Percentiles rank a stretch among this genome's conserved stretches.
Evolutionary conservation across 192 early-diverging fungal genomes (phyloP).

Genomic region (Entomortierella lignicola): DNA sequence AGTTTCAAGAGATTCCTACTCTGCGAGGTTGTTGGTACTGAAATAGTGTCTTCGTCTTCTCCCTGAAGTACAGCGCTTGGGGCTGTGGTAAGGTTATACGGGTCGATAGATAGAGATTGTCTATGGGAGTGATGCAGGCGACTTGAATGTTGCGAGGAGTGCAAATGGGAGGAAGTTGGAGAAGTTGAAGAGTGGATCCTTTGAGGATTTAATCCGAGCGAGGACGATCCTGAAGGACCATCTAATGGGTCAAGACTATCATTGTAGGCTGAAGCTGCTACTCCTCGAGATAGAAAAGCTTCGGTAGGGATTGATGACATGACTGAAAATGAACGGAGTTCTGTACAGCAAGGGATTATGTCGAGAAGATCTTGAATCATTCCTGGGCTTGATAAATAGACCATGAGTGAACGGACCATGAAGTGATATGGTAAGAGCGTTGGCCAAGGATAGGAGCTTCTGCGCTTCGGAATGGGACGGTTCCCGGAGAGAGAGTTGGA

Average conservation of each 20-base stretch:
- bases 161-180: too few relatives aligned
- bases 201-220: background rate
- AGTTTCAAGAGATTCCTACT: constrained; percentile 17
- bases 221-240: background rate
- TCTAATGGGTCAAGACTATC: constrained; percentile 21
- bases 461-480: constrained; percentile 2
- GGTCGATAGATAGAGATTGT: constrained; percentile 15
- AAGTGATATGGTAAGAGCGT: constrained; percentile 42
- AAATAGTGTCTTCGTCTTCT: constrained; percentile 38
- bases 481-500: background rate
- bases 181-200: background rate
- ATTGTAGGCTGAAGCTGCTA: constrained; percentile 18
- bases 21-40: constrained; percentile 23
- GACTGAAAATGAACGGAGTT: constrained; percentile 35
- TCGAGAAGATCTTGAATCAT: constrained; percentile 45
- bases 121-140: constrained; percentile 9
- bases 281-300: constrained; percentile 27
- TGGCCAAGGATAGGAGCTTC: constrained; percentile 53
- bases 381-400: constrained; percentile 32
- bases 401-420: constrained; percentile 34
- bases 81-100: constrained; percentile 8
- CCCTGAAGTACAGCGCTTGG: constrained; percentile 16
- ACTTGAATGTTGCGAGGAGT: background rate
- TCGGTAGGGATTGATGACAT: constrained; percentile 35
- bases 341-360: constrained; percentile 41